phyloP scores from a whole-genome alignment of 2,329 filamentous ascomycete species.

The Fusarium aywerte region DNA sequence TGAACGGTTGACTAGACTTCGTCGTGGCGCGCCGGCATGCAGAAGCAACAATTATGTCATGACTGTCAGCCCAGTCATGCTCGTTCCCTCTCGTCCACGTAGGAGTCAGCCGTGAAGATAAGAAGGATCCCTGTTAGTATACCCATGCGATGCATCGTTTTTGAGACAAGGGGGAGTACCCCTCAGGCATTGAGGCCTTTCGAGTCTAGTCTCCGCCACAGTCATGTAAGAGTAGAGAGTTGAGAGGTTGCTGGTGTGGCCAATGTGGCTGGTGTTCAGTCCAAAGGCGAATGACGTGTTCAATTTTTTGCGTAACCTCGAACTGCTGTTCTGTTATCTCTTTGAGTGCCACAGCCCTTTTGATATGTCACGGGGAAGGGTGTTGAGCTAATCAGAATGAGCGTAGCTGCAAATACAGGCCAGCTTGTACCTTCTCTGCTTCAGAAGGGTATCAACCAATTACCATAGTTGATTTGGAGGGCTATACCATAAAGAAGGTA shows the following conservation, averaged over 20 bases:
- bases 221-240: background rate
- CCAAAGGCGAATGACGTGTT: background rate
- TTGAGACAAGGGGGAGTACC: background rate
- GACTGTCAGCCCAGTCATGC: background rate
- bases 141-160: background rate
- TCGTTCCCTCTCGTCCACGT: background rate
- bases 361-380: conserved; percentile 1
- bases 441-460: conserved; percentile 1
- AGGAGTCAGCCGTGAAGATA: conserved; percentile 1
- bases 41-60: background rate
- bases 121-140: conserved; percentile 1
- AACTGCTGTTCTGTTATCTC: conserved; percentile 1
- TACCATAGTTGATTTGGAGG: background rate
- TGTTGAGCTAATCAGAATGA: conserved; percentile 1
- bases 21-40: background rate
- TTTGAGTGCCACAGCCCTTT: conserved; percentile 1
- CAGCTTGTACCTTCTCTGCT: background rate
- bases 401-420: background rate
- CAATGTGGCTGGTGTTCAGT: background rate
- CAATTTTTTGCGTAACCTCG: background rate
- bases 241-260: background rate
- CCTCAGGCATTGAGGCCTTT: background rate
- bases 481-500: conserved; percentile 2
- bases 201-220: background rate
- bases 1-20: background rate